Base-by-base conservation (phyloP, 768 basidiomycete genomes). In the Serpula lacrymans region DNA sequence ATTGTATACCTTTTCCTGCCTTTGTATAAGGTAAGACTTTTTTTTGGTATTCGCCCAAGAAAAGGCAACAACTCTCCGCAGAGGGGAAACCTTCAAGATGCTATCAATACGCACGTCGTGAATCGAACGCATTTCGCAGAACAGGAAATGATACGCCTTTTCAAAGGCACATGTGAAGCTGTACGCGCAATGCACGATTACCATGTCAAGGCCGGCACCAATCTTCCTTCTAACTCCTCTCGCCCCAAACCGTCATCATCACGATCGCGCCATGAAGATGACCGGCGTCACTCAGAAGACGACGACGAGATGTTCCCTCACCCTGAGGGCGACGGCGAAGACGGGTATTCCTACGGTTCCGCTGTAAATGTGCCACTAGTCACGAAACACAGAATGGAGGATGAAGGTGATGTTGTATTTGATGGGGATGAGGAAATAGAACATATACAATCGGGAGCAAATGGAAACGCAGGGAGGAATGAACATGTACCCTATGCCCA, bases 1-100 rank as follows among this genome's bases (percentile, higher is more conserved):
- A 87, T 97, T 42, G 91, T 96, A 22, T 97, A 96, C 61, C 81
- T 98, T 39, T 98, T 99, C 72, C 70, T 98, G 5, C 96, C 96
- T 0, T 71, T 91, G 24, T 97, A 93, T 70, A 85, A 89, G 72
- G 89, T 85, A 32, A 26, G 67, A 54, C n/a, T 31, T 17, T 12
- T 17, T 6, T 3, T 3, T 22, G 26, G 10, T 17, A 18, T 20
- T 27, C 4, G 26, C 12, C 24, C 34, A 29, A 43, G 27, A 49
- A 21, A 45, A n/a, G 7, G 33, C 11, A 30, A 46, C 46, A 33
- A 52, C 41, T 39, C 41, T 14, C 9, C 40, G 8, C 49, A 91
- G 88, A 75, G 84, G 39, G 95, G 91, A 21, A 98, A 97, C 55
- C 74, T 99, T 6, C 96, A 98, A 75, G 93, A 98, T 56, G 81